These are phyloP conservation scores for Fusarium lyarnte DNA, from an alignment of 2,329 filamentous ascomycete species.

Conservation along the genomic window DNA sequence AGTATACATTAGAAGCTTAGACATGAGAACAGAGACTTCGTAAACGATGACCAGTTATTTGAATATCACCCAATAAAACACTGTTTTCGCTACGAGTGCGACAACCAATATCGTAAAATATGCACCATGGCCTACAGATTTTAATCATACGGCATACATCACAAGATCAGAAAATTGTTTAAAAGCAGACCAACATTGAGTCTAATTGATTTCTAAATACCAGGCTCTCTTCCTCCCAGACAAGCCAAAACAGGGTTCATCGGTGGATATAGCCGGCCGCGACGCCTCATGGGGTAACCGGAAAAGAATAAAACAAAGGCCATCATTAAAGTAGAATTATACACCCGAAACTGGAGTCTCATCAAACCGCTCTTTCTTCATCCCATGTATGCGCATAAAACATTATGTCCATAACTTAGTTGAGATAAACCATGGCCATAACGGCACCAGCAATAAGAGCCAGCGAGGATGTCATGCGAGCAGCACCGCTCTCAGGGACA, in stretches of 20 bases:
- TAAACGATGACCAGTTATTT: background rate
- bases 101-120: background rate
- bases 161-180: background rate
- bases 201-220: conserved; percentile 42
- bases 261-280: conserved; percentile 36
- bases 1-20: background rate
- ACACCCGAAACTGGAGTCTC: conserved; percentile 39
- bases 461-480: conserved; percentile 46
- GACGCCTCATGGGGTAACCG: conserved; percentile 43
- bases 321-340: conserved; percentile 44
- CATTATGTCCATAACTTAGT: conserved; percentile 41
- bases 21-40: background rate
- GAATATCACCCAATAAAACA: background rate
- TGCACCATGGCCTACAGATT: rapidly evolving
- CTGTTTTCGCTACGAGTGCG: background rate
- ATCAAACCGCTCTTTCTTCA: conserved; percentile 37
- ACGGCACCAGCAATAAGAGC: conserved; percentile 48
- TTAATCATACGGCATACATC: background rate
- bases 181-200: conserved; percentile 27
- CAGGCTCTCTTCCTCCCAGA: conserved; percentile 36
- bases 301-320: conserved; percentile 42
- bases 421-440: conserved; percentile 48
- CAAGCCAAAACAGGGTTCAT: conserved; percentile 32
- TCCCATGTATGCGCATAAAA: conserved; percentile 23
- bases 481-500: conserved; percentile 44